Conservation (phyloP, 202 grass and related monocot species). For the Panicum virgatum region DNA sequence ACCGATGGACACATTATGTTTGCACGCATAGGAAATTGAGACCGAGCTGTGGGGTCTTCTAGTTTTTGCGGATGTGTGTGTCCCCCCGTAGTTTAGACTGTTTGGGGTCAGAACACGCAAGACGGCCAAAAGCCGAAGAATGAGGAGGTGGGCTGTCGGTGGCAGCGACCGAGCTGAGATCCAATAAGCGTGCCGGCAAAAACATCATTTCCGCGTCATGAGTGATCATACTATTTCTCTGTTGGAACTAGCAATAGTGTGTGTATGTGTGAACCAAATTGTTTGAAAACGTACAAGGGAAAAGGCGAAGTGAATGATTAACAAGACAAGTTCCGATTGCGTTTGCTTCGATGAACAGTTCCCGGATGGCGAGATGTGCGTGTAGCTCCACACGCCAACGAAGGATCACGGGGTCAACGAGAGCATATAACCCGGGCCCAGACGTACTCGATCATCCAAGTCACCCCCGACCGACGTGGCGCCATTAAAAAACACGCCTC, state of each 20-base stretch:
- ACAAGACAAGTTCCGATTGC: neutral
- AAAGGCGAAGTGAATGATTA: neutral
- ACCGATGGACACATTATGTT: neutral
- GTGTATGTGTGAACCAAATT: neutral
- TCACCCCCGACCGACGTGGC: neutral
- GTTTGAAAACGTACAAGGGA: neutral
- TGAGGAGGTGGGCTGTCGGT: slow-evolving; percentile 7
- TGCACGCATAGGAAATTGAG: neutral
- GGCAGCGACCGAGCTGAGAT: neutral
- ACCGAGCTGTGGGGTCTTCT: neutral
- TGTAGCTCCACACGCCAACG: neutral
- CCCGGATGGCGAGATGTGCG: neutral
- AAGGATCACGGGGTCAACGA: neutral
- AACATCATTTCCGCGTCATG: neutral
- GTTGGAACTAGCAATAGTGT: neutral
- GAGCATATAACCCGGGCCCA: neutral
- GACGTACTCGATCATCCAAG: neutral
- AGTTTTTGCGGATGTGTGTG: neutral
- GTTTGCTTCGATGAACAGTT: neutral
- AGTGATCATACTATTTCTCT: neutral
- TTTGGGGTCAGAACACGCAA: neutral
- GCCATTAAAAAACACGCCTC: neutral
- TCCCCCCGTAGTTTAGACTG: neutral
- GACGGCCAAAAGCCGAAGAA: neutral
- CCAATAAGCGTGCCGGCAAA: neutral